Evolutionary conservation across 1,139 yeast genomes (phyloP).

Genomic region (Candida sanyaensis): DNA sequence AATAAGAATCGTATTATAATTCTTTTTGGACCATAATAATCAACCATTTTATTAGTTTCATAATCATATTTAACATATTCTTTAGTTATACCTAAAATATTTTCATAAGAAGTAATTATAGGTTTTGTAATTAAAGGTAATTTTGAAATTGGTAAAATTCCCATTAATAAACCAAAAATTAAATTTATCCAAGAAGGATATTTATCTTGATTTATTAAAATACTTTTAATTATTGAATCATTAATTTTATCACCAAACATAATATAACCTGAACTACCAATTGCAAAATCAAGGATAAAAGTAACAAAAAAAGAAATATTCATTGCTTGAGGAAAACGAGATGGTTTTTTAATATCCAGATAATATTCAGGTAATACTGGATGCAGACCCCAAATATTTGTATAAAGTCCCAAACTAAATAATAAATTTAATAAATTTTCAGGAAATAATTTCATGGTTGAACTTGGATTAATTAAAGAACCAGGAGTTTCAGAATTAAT

Average conservation of each 20-base stretch:
- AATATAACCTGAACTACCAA: slow-evolving; percentile 39
- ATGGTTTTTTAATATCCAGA: slow-evolving; percentile 80
- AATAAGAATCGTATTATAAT: slow-evolving; percentile 28
- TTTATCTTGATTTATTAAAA: slow-evolving; percentile 30
- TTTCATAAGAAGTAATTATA: slow-evolving; percentile 42
- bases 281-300: slow-evolving; percentile 30
- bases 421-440: slow-evolving; percentile 46
- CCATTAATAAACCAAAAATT: slow-evolving; percentile 36
- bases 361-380: slow-evolving; percentile 82
- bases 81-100: slow-evolving; percentile 18
- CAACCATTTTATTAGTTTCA: slow-evolving; percentile 8
- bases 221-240: slow-evolving; percentile 42
- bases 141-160: slow-evolving; percentile 42
- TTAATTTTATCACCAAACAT: slow-evolving; percentile 42
- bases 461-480: slow-evolving; percentile 58
- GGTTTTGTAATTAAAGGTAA: slow-evolving; percentile 44
- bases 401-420: slow-evolving; percentile 69
- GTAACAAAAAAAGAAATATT: slow-evolving; percentile 37
- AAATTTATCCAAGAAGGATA: slow-evolving; percentile 36
- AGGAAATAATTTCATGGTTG: slow-evolving; percentile 53
- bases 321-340: slow-evolving; percentile 30
- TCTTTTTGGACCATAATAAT: slow-evolving; percentile 23
- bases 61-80: slow-evolving; percentile 7
- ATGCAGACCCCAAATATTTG: slow-evolving; percentile 93
- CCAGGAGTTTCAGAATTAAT: slow-evolving; percentile 60